phyloP scores from a whole-genome alignment of 2,329 filamentous ascomycete genomes.

The Fonsecaea pedrosoi region DNA sequence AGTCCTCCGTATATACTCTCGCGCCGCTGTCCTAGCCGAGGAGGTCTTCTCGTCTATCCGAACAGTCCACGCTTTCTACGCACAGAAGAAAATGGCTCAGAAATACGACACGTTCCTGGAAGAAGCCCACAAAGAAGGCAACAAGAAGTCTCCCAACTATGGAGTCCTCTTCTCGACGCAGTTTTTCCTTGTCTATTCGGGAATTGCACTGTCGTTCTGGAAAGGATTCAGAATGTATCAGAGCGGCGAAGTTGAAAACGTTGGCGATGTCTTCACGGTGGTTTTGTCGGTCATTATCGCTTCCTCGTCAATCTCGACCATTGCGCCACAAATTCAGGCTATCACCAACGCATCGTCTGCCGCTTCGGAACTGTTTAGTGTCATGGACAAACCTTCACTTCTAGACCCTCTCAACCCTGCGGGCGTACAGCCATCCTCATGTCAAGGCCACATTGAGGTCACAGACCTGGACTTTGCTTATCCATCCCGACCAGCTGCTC shows the following conservation, averaged over 20 bases:
- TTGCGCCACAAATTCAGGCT: constrained; percentile 49
- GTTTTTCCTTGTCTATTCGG: constrained; percentile 67
- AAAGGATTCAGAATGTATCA: constrained; percentile 44
- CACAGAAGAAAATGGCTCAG: constrained; percentile 51
- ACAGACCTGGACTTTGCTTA: constrained; percentile 73
- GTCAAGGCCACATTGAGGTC: constrained; percentile 63
- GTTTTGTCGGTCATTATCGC: constrained; percentile 37
- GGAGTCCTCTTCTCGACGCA: constrained; percentile 53
- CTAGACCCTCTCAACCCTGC: constrained; percentile 75
- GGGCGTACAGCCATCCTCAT: constrained; percentile 64
- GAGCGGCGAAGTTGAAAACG: constrained; percentile 41
- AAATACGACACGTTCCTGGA: constrained; percentile 54
- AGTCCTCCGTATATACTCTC: constrained; percentile 49
- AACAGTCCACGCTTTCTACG: constrained; percentile 59
- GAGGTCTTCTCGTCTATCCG: constrained; percentile 59
- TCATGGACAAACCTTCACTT: constrained; percentile 86
- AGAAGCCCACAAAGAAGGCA: constrained; percentile 53
- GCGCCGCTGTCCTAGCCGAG: constrained; percentile 56
- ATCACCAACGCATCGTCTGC: constrained; percentile 53
- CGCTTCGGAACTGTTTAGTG: constrained; percentile 71
- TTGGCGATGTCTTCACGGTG: constrained; percentile 43
- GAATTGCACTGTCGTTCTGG: constrained; percentile 64
- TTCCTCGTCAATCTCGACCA: constrained; percentile 32
- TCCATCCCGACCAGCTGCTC: constrained; percentile 55
- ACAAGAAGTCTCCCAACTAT: constrained; percentile 53